These are phyloP conservation scores for Kwoniella dejecticola DNA, from an alignment of 768 basidiomycete genomes.

Conservation along the genomic window DNA sequence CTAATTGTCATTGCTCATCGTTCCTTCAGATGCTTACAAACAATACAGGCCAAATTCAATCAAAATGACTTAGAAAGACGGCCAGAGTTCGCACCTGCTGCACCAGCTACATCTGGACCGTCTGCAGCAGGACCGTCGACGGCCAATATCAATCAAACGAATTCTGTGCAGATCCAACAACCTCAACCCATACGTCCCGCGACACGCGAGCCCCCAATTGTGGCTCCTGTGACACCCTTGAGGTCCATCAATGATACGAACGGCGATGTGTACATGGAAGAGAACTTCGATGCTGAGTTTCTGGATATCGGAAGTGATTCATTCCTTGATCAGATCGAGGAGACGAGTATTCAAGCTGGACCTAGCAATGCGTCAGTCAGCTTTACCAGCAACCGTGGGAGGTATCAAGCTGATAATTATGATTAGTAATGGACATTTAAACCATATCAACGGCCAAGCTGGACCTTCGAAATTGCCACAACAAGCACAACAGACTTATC, in stretches of 20 bases:
- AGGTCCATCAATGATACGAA: conserved; percentile 29
- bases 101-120: conserved; percentile 26
- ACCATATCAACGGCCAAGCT: conserved; percentile 5
- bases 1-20: conserved; percentile 25
- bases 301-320: conserved; percentile 28
- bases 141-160: conserved; percentile 1
- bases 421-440: background rate
- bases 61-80: conserved; percentile 46
- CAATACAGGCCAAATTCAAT: conserved; percentile 43
- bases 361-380: conserved; percentile 7
- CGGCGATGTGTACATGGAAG: conserved; percentile 35
- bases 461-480: conserved; percentile 9
- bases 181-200: conserved; percentile 13
- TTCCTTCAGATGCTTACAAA: background rate
- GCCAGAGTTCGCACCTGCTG: conserved; percentile 44
- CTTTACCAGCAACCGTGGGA: background rate
- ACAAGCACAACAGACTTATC: conserved; percentile 24
- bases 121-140: conserved; percentile 10
- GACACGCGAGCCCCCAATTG: background rate
- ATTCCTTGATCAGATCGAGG: conserved; percentile 22
- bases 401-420: background rate
- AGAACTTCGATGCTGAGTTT: conserved; percentile 45
- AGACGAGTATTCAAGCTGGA: conserved; percentile 1
- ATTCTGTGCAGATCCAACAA: background rate
- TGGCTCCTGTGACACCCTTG: conserved; percentile 35